Evolutionary conservation across 2,329 filamentous ascomycete genomes (phyloP).

Genomic region (Thermoascus crustaceus): DNA sequence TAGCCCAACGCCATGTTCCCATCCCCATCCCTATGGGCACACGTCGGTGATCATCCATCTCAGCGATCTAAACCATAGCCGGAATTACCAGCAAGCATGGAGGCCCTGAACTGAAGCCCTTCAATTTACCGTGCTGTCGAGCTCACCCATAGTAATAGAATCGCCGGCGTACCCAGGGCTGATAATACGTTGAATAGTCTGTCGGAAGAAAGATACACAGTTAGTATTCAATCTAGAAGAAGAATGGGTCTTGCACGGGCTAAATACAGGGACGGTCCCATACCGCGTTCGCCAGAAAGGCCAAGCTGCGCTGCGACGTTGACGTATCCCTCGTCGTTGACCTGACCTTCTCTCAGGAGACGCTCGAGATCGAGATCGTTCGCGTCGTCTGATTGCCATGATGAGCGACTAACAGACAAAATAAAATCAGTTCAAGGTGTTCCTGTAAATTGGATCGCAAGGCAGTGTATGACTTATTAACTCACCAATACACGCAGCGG

Average conservation of each 20-base stretch:
- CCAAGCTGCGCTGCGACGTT: conserved; percentile 38
- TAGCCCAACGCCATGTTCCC: too few relatives aligned
- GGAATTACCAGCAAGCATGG: too few relatives aligned
- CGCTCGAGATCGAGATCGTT: conserved; percentile 21
- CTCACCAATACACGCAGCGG: conserved; percentile 40
- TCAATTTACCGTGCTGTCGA: neutral
- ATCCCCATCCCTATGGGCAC: too few relatives aligned
- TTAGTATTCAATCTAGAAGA: conserved; percentile 3
- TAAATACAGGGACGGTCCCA: conserved; percentile 16
- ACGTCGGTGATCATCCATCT: too few relatives aligned
- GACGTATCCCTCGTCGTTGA: conserved; percentile 35
- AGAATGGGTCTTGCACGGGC: conserved; percentile 6
- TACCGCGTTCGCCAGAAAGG: conserved; percentile 32
- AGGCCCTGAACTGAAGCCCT: too few relatives aligned
- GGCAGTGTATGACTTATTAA: too few relatives aligned
- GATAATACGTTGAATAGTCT: conserved; percentile 38
- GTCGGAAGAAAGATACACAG: conserved; percentile 3
- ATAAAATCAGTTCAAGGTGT: too few relatives aligned
- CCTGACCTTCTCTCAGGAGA: conserved; percentile 20
- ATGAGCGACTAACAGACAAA: conserved; percentile 26
- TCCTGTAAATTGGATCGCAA: too few relatives aligned
- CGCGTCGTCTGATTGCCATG: conserved; percentile 31
- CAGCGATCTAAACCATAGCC: too few relatives aligned
- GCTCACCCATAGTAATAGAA: neutral
- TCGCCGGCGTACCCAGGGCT: conserved; percentile 24